Evolutionary conservation across 1,284 basidiomycete genomes (phyloP).

Genomic region (Somion occarium): DNA sequence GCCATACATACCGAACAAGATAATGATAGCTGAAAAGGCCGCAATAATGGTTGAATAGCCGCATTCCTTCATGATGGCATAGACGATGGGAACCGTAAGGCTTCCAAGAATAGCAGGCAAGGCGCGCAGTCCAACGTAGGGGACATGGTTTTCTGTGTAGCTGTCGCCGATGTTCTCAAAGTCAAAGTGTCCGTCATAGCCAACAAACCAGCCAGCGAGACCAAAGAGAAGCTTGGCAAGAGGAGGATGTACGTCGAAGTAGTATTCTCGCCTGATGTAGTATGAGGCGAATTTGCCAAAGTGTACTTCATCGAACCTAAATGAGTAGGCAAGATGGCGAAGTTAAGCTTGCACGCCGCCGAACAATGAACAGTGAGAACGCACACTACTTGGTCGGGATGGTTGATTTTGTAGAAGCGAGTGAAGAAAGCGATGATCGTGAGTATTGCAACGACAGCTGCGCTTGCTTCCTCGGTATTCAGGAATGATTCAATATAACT

Average conservation of each 20-base stretch:
- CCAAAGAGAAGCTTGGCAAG: slow-evolving; percentile 92
- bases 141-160: slow-evolving; percentile 84
- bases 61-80: slow-evolving; percentile 96
- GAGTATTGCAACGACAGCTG: slow-evolving; percentile 53
- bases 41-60: slow-evolving; percentile 90
- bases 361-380: slow-evolving; percentile 29
- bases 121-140: slow-evolving; percentile 91
- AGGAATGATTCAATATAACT: slow-evolving; percentile 56
- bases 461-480: slow-evolving; percentile 56
- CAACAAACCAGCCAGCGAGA: slow-evolving; percentile 92
- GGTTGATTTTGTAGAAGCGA: slow-evolving; percentile 91
- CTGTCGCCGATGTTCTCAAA: slow-evolving; percentile 97
- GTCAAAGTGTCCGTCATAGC: slow-evolving; percentile 90
- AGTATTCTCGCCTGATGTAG: slow-evolving; percentile 90
- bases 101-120: slow-evolving; percentile 89
- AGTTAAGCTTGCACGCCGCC: not conserved
- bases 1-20: slow-evolving; percentile 75
- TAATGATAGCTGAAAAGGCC: slow-evolving; percentile 80
- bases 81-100: slow-evolving; percentile 88
- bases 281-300: slow-evolving; percentile 94
- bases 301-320: slow-evolving; percentile 94
- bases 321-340: not conserved
- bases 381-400: slow-evolving; percentile 93
- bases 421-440: slow-evolving; percentile 75
- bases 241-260: slow-evolving; percentile 99